phyloP scores from a whole-genome alignment of 2,329 filamentous ascomycete species.

The Verticillium zaregamsianum region DNA sequence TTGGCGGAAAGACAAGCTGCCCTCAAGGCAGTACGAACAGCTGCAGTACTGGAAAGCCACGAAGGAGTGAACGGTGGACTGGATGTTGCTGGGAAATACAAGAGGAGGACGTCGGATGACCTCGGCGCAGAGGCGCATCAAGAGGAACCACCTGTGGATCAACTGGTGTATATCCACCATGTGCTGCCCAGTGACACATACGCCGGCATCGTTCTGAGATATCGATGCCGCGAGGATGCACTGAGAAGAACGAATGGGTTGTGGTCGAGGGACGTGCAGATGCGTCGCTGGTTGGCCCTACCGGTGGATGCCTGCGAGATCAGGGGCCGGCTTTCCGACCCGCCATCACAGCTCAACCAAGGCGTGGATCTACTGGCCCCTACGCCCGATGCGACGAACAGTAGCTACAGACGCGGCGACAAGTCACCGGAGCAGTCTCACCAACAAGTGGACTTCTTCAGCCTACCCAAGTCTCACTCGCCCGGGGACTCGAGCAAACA shows the following conservation, averaged over 20 bases:
- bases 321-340: conserved; percentile 67
- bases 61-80: conserved; percentile 56
- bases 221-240: conserved; percentile 77
- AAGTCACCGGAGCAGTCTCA: neutral
- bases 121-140: conserved; percentile 27
- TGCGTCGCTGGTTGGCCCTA: conserved; percentile 73
- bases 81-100: conserved; percentile 52
- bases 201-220: conserved; percentile 85
- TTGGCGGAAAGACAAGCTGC: conserved; percentile 48
- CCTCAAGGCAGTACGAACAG: conserved; percentile 51
- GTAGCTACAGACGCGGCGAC: neutral
- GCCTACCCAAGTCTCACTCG: conserved; percentile 3
- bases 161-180: conserved; percentile 85
- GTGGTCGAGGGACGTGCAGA: conserved; percentile 92
- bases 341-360: conserved; percentile 38
- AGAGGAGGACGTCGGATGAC: conserved; percentile 68
- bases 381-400: conserved; percentile 31
- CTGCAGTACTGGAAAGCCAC: conserved; percentile 57
- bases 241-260: conserved; percentile 87
- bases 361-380: conserved; percentile 48
- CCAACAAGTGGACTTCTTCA: conserved; percentile 21
- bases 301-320: conserved; percentile 87
- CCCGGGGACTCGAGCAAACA: neutral
- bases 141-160: conserved; percentile 64
- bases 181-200: conserved; percentile 82